Evolutionary conservation across 306 rosid species (phyloP).

Genomic region (Malus sylvestris): DNA sequence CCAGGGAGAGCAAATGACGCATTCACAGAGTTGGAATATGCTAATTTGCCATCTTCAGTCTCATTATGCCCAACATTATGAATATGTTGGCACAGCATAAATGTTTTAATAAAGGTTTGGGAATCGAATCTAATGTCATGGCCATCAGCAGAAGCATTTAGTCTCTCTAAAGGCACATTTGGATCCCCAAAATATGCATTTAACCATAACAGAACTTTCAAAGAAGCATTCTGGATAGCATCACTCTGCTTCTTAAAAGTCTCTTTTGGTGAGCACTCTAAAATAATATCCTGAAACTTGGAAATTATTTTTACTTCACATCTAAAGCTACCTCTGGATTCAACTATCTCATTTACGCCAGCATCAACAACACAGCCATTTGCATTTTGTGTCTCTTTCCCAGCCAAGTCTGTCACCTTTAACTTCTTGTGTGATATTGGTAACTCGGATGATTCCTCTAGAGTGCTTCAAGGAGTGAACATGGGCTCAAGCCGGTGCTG

Average conservation of each 20-base stretch:
- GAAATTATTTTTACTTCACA: slow-evolving; percentile 63
- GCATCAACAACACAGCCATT: slow-evolving; percentile 33
- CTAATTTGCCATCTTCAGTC: slow-evolving; percentile 24
- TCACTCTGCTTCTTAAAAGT: slow-evolving; percentile 64
- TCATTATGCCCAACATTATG: slow-evolving; percentile 28
- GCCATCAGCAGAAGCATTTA: slow-evolving; percentile 35
- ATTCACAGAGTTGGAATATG: slow-evolving; percentile 22
- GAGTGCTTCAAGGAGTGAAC: slow-evolving; percentile 31
- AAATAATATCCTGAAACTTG: slow-evolving; percentile 46
- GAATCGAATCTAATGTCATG: slow-evolving; percentile 41
- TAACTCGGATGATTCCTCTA: slow-evolving; percentile 36
- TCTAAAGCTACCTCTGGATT: slow-evolving; percentile 38
- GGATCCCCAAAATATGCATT: slow-evolving; percentile 49
- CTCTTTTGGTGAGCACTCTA: slow-evolving; percentile 56
- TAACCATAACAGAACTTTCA: slow-evolving; percentile 71
- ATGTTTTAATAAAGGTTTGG: slow-evolving; percentile 29
- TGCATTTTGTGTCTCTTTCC: slow-evolving; percentile 23
- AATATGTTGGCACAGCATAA: slow-evolving; percentile 35
- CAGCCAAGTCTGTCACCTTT: slow-evolving; percentile 37
- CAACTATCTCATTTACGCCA: slow-evolving; percentile 29
- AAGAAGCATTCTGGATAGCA: slow-evolving; percentile 70
- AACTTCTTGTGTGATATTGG: slow-evolving; percentile 38
- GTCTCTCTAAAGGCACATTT: slow-evolving; percentile 33
- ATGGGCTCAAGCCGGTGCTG: slow-evolving; percentile 79
- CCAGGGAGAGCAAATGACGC: slow-evolving; percentile 15